Percentiles rank a stretch among this genome's conserved stretches.
Evolutionary conservation across 179 eudicot genomes (phyloP).

Genomic region (Actinidia chinensis): DNA sequence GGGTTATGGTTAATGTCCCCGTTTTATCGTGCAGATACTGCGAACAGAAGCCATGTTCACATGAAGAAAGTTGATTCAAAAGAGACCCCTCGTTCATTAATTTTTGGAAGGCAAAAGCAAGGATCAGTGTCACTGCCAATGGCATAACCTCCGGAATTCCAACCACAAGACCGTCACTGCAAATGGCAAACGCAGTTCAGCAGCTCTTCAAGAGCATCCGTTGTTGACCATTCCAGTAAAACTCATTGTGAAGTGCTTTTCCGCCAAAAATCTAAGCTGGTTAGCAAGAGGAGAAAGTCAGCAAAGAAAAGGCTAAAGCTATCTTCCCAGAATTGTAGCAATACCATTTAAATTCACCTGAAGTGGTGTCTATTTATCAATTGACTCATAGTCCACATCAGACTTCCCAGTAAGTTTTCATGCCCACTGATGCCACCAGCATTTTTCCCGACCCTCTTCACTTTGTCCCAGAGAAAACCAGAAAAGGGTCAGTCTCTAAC

Average conservation of each 20-base stretch:
- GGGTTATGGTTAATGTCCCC: not conserved
- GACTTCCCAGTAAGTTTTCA: conserved; percentile 6
- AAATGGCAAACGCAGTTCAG: not conserved
- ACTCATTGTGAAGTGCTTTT: not conserved
- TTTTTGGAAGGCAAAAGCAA: not conserved
- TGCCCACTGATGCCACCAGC: conserved; percentile 1
- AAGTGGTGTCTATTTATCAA: conserved; percentile 4
- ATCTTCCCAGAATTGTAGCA: conserved; percentile 11
- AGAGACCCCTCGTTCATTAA: not conserved
- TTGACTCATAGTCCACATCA: not conserved
- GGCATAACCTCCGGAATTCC: not conserved
- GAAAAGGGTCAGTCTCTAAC: not conserved
- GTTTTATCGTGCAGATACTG: conserved; percentile 5
- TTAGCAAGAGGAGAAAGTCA: not conserved
- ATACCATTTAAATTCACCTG: conserved; percentile 4
- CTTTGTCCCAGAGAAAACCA: not conserved
- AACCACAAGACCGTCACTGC: not conserved
- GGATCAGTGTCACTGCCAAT: conserved; percentile 2
- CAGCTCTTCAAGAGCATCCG: not conserved
- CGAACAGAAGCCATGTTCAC: conserved; percentile 6
- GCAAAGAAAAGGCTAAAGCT: not conserved
- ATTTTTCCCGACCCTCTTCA: not conserved
- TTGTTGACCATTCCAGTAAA: not conserved
- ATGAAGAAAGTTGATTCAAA: not conserved
- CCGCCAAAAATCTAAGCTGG: not conserved